Conservation (phyloP, 768 basidiomycete species). For the Suillus occidentalis region DNA sequence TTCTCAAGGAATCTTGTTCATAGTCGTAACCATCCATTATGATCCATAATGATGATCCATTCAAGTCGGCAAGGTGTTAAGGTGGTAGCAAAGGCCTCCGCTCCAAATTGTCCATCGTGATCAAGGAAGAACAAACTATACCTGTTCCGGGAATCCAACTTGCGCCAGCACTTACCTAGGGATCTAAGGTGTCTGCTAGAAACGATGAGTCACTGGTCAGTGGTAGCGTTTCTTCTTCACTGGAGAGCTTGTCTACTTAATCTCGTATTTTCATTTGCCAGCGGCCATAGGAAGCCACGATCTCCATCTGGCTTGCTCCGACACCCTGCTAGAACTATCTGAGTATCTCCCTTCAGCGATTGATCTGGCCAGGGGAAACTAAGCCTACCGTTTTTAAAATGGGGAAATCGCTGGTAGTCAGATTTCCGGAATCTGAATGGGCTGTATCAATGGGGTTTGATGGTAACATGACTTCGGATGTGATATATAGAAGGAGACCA, state of each 20-base stretch:
- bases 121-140: background rate
- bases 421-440: background rate
- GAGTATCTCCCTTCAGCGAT: background rate
- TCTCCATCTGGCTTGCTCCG: background rate
- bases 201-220: background rate
- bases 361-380: background rate
- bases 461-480: slow-evolving; percentile 14
- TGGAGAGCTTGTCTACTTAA: background rate
- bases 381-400: background rate
- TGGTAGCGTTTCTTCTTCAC: background rate
- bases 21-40: background rate
- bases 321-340: background rate
- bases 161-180: background rate
- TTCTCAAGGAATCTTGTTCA: background rate
- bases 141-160: background rate
- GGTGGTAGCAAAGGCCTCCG: background rate
- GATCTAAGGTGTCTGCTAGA: background rate
- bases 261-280: background rate
- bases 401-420: background rate
- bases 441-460: slow-evolving; percentile 14
- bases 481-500: slow-evolving; percentile 26
- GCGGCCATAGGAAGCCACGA: background rate
- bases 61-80: too few species aligned
- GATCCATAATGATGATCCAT: too few species aligned
- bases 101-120: background rate